Evolutionary conservation across 176 grass and related monocot species (phyloP), one percentile per base, ranked within the genome.

Genomic region (Rhipidocladum racemiflorum): DNA sequence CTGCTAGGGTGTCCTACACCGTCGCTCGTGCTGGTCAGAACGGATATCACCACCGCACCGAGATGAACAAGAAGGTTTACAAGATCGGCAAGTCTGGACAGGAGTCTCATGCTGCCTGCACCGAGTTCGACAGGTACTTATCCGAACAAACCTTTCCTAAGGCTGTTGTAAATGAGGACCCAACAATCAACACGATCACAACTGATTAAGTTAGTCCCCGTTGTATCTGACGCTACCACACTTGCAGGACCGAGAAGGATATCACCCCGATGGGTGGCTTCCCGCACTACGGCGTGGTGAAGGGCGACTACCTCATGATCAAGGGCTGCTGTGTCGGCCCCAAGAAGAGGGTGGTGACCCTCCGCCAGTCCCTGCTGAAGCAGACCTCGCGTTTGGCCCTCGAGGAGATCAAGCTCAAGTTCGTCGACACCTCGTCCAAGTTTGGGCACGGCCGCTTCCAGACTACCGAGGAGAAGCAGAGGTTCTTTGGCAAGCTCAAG

Each of bases 1-100:
- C 95, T 49, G 95, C 95, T 49, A 89, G 95, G 71, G 95, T 98
- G 7, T 98, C 95, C 9, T 98, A 89, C 78, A 98, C 95, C 12
- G 95, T 98, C 4, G 95, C 95, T 14, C 92, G 95, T 16, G 95
- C 95, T 65, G 92, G 95, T 84, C 95, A 98, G 84, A 98, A 98
- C 18, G 95, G 95, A 7, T 98, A 98, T 51, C 95, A 98, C 43
- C 95, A 98, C 82, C 89, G 95, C 2, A 98, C 95, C 32, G 95
- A 98, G 72, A 87, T 98, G 95, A 95, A 95, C 79, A 98, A 98
- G 61, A 98, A 98, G 79, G 75, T 98, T 7, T 98, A 98, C 75
- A 98, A 98, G 79, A 88, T 98, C 0, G 95, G 95, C 72, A 98
- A 95, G 82, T 9, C 72, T 85, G 92, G 92, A 15, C 82, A 76